A percentile compares a stretch with the other conserved stretches of the same genome.
phyloP scores from a whole-genome alignment of 495 filamentous ascomycete species.

The Annulohypoxylon stygium region DNA sequence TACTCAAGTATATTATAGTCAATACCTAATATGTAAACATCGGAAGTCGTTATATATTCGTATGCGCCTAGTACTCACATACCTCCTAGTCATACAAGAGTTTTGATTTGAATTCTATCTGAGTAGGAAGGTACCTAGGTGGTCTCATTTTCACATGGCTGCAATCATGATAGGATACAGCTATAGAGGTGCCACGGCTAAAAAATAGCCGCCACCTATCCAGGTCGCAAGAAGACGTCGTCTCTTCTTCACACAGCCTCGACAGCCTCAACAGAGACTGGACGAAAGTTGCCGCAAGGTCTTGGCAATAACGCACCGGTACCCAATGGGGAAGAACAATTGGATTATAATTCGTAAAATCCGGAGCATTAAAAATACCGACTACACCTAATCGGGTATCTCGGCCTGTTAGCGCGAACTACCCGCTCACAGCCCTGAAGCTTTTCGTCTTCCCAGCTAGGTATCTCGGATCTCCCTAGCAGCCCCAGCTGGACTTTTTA shows the following conservation, averaged over 20 bases:
- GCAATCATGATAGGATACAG: not conserved
- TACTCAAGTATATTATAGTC: no score
- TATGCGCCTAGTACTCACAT: no score
- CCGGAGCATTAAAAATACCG: not conserved
- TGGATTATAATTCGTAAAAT: constrained; percentile 1
- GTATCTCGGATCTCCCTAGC: not conserved
- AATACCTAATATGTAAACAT: no score
- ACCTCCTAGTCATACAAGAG: no score
- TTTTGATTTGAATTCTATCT: no score
- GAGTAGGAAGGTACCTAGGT: not conserved
- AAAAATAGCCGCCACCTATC: constrained; percentile 11
- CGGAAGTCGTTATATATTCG: no score
- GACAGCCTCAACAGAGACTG: not conserved
- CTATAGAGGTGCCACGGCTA: not conserved
- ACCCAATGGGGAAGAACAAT: constrained; percentile 17
- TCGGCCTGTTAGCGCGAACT: constrained; percentile 40
- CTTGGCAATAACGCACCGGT: constrained; percentile 14
- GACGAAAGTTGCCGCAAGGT: constrained; percentile 2
- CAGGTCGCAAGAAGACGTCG: not conserved
- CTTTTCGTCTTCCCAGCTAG: not conserved
- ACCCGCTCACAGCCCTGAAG: not conserved
- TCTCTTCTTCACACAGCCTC: constrained; percentile 18
- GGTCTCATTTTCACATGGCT: not conserved
- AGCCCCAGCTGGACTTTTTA: constrained; percentile 1
- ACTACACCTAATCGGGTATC: constrained; percentile 30